Conservation (phyloP, 1,284 basidiomycete species). For the Austroboletus niveus region DNA sequence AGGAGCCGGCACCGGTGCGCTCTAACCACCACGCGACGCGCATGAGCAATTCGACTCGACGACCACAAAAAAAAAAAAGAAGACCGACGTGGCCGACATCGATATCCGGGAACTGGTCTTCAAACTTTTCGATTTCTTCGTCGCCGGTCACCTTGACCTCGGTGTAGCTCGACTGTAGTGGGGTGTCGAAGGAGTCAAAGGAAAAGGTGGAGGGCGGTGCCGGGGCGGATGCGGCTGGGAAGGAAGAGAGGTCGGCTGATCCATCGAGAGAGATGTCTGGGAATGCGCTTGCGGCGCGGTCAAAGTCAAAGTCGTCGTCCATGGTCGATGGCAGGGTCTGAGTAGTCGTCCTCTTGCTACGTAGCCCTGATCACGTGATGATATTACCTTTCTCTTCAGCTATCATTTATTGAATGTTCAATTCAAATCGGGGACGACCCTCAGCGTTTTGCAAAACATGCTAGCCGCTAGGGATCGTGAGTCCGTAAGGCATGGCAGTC, state of each 20-base stretch:
- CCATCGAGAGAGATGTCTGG: slow-evolving; percentile 80
- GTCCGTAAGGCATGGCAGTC: too few species aligned
- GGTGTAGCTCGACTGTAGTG: slow-evolving; percentile 37
- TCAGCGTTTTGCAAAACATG: too few species aligned
- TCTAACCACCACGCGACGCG: too few species aligned
- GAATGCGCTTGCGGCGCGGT: slow-evolving; percentile 77
- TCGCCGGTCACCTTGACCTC: slow-evolving; percentile 82
- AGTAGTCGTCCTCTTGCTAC: neutral
- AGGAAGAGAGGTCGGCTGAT: slow-evolving; percentile 51
- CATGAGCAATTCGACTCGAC: neutral
- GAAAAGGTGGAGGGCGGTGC: slow-evolving; percentile 47
- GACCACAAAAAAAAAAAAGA: neutral
- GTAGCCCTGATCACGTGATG: too few species aligned
- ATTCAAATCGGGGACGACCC: too few species aligned
- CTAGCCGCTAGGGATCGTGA: too few species aligned
- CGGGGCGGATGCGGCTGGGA: slow-evolving; percentile 29
- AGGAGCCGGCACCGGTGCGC: slow-evolving; percentile 10
- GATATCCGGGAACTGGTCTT: slow-evolving; percentile 89
- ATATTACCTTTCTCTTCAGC: neutral
- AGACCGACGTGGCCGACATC: slow-evolving; percentile 53
- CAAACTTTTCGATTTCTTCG: slow-evolving; percentile 88
- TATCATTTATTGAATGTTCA: too few species aligned
- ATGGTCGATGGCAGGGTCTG: slow-evolving; percentile 18
- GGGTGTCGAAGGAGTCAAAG: slow-evolving; percentile 62
- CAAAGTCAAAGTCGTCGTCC: slow-evolving; percentile 64